Evolutionary conservation across 2,329 filamentous ascomycete species (phyloP).

Genomic region (Oidium heveae): DNA sequence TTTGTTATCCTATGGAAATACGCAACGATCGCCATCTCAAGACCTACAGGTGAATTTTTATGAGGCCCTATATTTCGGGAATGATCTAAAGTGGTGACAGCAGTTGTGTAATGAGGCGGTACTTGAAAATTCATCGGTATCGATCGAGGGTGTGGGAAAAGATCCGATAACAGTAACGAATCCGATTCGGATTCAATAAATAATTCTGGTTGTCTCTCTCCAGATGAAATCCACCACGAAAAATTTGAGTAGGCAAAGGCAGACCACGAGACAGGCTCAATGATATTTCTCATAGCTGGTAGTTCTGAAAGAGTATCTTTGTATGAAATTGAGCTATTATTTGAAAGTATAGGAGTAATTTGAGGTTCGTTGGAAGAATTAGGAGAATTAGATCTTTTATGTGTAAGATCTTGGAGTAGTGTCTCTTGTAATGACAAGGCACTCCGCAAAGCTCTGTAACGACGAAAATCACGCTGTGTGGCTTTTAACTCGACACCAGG

Average conservation of each 20-base stretch:
- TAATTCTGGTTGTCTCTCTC: slow-evolving; percentile 39
- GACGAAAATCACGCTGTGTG: slow-evolving; percentile 69
- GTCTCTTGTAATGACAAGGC: slow-evolving; percentile 25
- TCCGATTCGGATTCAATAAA: slow-evolving; percentile 27
- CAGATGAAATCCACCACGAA: slow-evolving; percentile 77
- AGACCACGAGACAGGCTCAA: slow-evolving; percentile 42
- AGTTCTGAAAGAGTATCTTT: slow-evolving; percentile 20
- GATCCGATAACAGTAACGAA: slow-evolving; percentile 27
- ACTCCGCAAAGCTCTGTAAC: slow-evolving; percentile 43
- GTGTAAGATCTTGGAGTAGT: slow-evolving; percentile 4
- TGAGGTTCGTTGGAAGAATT: background rate
- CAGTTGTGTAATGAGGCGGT: no score
- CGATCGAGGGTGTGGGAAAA: slow-evolving; percentile 15
- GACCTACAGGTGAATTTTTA: slow-evolving; percentile 17
- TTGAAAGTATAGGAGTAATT: no score
- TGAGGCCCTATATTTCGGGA: no score
- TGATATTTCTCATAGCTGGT: slow-evolving; percentile 24
- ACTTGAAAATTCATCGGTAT: no score
- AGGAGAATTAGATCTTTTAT: slow-evolving; percentile 3
- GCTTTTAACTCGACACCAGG: slow-evolving; percentile 47
- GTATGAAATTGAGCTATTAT: slow-evolving; percentile 8
- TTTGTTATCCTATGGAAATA: slow-evolving; percentile 61
- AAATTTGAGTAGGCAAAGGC: slow-evolving; percentile 58
- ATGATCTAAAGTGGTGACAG: no score
- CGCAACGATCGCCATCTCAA: slow-evolving; percentile 45